Conservation (phyloP, 2,329 filamentous ascomycete species). For the Lachnellula suecica region DNA sequence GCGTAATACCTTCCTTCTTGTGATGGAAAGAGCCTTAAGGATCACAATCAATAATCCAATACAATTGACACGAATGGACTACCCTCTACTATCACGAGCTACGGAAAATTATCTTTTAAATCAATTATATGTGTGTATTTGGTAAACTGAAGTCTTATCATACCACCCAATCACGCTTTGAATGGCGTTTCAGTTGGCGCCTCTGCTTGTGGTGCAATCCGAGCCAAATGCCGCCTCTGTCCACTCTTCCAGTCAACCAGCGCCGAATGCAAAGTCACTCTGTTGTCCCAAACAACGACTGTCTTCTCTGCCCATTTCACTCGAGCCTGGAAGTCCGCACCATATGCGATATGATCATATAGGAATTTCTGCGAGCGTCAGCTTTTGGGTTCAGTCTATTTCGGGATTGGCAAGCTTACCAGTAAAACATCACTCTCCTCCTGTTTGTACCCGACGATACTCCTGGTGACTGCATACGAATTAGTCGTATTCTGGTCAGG, state of each 20-base stretch:
- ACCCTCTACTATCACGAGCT: too few species aligned
- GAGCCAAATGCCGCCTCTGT: constrained; percentile 74
- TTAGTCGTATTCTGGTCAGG: background rate
- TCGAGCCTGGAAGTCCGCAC: constrained; percentile 70
- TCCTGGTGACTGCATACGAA: constrained; percentile 63
- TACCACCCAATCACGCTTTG: constrained; percentile 6
- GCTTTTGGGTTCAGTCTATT: constrained; percentile 31
- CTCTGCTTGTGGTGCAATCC: constrained; percentile 83
- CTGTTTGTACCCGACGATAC: constrained; percentile 81
- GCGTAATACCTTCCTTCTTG: constrained; percentile 28
- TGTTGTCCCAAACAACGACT: constrained; percentile 85
- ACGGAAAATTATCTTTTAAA: too few species aligned
- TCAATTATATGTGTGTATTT: too few species aligned
- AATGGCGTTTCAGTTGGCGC: constrained; percentile 70
- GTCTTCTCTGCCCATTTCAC: constrained; percentile 79
- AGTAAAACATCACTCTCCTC: constrained; percentile 79
- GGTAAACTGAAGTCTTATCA: too few species aligned
- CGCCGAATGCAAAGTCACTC: constrained; percentile 76
- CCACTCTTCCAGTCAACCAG: constrained; percentile 81
- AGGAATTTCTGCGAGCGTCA: constrained; percentile 74
- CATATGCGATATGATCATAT: constrained; percentile 71
- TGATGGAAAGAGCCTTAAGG: constrained; percentile 3
- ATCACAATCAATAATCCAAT: background rate
- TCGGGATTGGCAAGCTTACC: constrained; percentile 12
- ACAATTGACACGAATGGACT: too few species aligned